A percentile compares a stretch with the other conserved stretches of the same genome.
Conservation (phyloP, 148 eudicot species). For the Rhododendron ovatum region DNA sequence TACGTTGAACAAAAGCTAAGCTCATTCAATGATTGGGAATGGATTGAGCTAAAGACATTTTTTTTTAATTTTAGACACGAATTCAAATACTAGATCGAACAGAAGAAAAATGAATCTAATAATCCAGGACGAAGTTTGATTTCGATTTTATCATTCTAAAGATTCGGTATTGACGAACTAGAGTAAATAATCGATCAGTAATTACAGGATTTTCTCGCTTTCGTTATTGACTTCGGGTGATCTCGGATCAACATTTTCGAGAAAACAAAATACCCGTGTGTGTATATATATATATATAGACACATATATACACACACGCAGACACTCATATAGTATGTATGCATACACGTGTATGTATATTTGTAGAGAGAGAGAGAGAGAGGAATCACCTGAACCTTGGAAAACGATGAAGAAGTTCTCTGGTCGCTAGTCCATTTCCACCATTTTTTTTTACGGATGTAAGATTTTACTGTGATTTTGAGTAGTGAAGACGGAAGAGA, state of each 20-base stretch:
- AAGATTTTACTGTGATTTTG: neutral
- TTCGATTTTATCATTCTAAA: neutral
- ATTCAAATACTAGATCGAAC: neutral
- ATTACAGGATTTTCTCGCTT: neutral
- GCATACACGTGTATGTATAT: neutral
- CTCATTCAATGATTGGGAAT: neutral
- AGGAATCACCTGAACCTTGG: slow-evolving; percentile 2
- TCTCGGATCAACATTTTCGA: neutral
- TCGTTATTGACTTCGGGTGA: too few relatives aligned
- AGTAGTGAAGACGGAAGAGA: neutral
- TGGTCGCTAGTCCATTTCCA: neutral
- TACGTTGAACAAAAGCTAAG: neutral
- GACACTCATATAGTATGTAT: neutral
- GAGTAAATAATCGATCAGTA: too few relatives aligned
- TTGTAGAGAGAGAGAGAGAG: neutral
- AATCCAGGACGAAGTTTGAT: neutral
- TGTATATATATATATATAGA: too few relatives aligned
- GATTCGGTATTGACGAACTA: too few relatives aligned
- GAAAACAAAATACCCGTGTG: neutral
- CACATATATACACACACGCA: neutral
- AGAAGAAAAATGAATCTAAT: neutral
- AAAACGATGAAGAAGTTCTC: neutral
- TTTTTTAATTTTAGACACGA: too few relatives aligned
- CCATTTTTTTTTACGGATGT: neutral
- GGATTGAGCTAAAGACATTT: neutral